Percentiles rank a stretch among this genome's conserved stretches.
Conservation (phyloP, 108 stramenopile species). For the Hondaea fermentalgiana region DNA sequence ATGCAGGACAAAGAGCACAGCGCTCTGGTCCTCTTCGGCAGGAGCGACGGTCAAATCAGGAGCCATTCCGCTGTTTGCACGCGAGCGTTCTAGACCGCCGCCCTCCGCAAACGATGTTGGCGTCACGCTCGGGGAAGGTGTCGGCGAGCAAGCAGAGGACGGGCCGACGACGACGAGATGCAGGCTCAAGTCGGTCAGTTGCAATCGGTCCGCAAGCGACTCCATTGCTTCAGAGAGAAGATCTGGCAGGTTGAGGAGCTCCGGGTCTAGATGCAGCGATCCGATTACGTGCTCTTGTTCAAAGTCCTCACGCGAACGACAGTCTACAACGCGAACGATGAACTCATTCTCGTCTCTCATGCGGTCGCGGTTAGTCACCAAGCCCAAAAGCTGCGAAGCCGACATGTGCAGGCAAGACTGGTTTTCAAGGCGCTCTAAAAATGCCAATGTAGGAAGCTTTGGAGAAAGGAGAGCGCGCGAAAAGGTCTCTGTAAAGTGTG, state of each 20-base stretch:
- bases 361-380: background rate
- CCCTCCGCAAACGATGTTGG: background rate
- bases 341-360: background rate
- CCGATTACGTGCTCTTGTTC: slow-evolving; percentile 13
- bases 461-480: background rate
- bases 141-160: background rate
- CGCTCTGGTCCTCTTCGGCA: background rate
- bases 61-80: background rate
- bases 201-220: background rate
- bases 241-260: background rate
- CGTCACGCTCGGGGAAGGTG: background rate
- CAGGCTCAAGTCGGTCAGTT: background rate
- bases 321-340: background rate
- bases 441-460: background rate
- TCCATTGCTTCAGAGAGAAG: background rate
- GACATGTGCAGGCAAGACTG: background rate
- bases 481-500: background rate
- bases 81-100: background rate
- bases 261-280: background rate
- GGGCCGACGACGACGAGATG: background rate
- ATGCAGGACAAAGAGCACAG: background rate
- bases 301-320: background rate
- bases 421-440: background rate
- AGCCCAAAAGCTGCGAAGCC: background rate
- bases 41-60: background rate